These are phyloP conservation scores for Lichenothelia convexa DNA, from an alignment of 495 filamentous ascomycete genomes.

Conservation along the genomic window DNA sequence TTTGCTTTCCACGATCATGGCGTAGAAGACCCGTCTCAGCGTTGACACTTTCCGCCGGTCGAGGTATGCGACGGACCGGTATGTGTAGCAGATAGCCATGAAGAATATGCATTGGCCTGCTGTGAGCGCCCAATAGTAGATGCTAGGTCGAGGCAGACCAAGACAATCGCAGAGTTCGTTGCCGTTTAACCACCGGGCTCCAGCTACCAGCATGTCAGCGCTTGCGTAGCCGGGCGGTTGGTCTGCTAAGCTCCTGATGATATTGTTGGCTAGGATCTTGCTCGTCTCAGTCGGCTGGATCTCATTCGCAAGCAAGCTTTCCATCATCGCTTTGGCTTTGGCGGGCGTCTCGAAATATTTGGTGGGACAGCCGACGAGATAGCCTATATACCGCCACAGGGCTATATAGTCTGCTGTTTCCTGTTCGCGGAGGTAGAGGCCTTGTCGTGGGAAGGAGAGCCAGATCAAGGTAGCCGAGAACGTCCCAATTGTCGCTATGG, in stretches of 20 bases:
- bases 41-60: constrained; percentile 38
- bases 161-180: constrained; percentile 39
- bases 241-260: constrained; percentile 43
- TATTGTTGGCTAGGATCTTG: constrained; percentile 50
- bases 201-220: constrained; percentile 41
- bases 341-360: constrained; percentile 34
- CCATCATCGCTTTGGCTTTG: constrained; percentile 42
- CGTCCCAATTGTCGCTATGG: constrained; percentile 46
- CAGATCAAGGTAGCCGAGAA: constrained; percentile 52
- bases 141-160: constrained; percentile 34
- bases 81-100: constrained; percentile 31
- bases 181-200: constrained; percentile 53
- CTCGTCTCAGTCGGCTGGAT: constrained; percentile 42
- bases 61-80: constrained; percentile 35
- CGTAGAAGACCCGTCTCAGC: constrained; percentile 34
- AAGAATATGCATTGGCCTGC: constrained; percentile 53
- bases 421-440: constrained; percentile 40
- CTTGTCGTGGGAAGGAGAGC: constrained; percentile 52
- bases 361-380: constrained; percentile 51
- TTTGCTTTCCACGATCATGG: constrained; percentile 35
- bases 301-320: constrained; percentile 42
- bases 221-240: constrained; percentile 42
- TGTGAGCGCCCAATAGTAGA: constrained; percentile 42
- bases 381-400: constrained; percentile 55
- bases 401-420: constrained; percentile 56